A percentile compares a stretch with the other conserved stretches of the same genome.
Conservation (phyloP, 495 filamentous ascomycete species). For the Neurospora sp. region DNA sequence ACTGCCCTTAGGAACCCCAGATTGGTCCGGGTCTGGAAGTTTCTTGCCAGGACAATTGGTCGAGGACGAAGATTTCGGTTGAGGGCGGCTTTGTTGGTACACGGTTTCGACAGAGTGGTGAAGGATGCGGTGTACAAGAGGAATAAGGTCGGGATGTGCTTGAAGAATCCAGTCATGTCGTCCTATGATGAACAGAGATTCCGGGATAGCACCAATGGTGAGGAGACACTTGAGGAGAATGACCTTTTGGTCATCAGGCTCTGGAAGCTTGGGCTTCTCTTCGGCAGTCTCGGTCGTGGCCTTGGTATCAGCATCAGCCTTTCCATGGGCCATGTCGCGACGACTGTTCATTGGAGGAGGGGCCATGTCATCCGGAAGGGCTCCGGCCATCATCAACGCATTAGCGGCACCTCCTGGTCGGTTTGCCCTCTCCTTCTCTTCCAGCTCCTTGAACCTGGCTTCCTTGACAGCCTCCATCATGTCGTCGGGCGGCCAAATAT, state of each 20-base stretch:
- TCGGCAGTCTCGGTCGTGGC: constrained; percentile 39
- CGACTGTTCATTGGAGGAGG: constrained; percentile 12
- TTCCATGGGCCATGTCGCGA: constrained; percentile 30
- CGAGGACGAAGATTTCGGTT: constrained; percentile 1
- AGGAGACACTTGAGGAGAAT: constrained; percentile 75
- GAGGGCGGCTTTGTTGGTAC: constrained; percentile 27
- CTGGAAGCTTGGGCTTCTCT: constrained; percentile 53
- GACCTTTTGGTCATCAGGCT: constrained; percentile 85
- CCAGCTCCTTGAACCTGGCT: constrained; percentile 63
- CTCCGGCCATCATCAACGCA: constrained; percentile 82
- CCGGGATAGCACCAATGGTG: constrained; percentile 84
- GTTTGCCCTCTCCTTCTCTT: constrained; percentile 59
- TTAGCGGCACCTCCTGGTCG: constrained; percentile 61
- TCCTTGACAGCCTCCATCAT: constrained; percentile 62
- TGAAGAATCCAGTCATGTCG: constrained; percentile 87
- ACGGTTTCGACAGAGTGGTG: constrained; percentile 59
- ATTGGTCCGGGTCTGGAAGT: constrained; percentile 49
- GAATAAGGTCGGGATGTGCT: constrained; percentile 59
- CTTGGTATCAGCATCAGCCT: constrained; percentile 42
- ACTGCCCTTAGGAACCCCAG: constrained; percentile 53
- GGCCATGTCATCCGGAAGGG: constrained; percentile 66
- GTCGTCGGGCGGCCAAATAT: constrained; percentile 78
- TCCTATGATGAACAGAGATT: constrained; percentile 85
- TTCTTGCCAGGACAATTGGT: constrained; percentile 34
- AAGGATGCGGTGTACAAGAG: constrained; percentile 67